Percentiles rank a stretch among this genome's conserved stretches.
Evolutionary conservation across 2,329 filamentous ascomycete genomes (phyloP).

Genomic region (Claviceps capensis): DNA sequence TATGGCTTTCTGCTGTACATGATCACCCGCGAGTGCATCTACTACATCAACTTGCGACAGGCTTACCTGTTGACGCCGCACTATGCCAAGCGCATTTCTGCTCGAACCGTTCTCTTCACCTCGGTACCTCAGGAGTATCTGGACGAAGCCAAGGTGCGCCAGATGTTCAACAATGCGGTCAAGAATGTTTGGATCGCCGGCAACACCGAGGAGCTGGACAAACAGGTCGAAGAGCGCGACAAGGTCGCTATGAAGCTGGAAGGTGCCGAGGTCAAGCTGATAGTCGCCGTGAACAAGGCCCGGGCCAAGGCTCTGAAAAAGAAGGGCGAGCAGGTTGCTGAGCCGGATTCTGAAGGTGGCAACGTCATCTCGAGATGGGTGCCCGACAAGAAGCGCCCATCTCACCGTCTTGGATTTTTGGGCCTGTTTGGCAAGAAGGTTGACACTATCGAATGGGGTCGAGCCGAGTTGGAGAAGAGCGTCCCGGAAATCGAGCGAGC

Average conservation of each 20-base stretch:
- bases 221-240: conserved; percentile 65
- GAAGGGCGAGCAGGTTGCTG: conserved; percentile 19
- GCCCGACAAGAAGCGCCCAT: conserved; percentile 52
- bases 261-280: conserved; percentile 66
- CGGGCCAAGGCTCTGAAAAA: conserved; percentile 23
- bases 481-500: conserved; percentile 53
- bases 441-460: conserved; percentile 77
- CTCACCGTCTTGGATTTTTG: conserved; percentile 48
- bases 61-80: conserved; percentile 80
- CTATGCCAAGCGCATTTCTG: conserved; percentile 74
- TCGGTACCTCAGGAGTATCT: conserved; percentile 69
- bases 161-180: conserved; percentile 66
- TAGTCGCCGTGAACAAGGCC: conserved; percentile 41
- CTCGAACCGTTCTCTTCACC: conserved; percentile 84
- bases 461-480: conserved; percentile 39
- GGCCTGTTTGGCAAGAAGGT: conserved; percentile 55
- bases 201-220: conserved; percentile 59
- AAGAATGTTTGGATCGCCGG: conserved; percentile 74
- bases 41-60: conserved; percentile 86
- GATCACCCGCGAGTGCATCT: conserved; percentile 80
- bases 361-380: conserved; percentile 52
- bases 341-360: conserved; percentile 52
- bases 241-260: conserved; percentile 67
- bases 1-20: conserved; percentile 82
- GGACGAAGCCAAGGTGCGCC: conserved; percentile 55